Evolutionary conservation across 1,139 yeast species (phyloP).

Genomic region (Zygosaccharomyces pseudobailii): DNA sequence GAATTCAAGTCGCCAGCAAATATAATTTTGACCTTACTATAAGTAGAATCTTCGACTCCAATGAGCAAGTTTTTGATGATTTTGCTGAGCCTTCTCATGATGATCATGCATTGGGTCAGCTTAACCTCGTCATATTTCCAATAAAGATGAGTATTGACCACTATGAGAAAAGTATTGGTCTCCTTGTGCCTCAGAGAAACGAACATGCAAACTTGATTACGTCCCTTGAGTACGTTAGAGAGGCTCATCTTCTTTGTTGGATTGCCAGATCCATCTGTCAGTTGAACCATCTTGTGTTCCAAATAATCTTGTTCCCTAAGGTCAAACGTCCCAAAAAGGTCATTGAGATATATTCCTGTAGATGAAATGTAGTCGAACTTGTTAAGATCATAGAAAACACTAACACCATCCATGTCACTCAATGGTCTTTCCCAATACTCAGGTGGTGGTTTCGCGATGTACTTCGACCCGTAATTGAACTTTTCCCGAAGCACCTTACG

Average conservation of each 20-base stretch:
- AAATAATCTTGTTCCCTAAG: conserved; percentile 40
- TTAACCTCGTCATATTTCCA: conserved; percentile 57
- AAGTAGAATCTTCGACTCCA: conserved; percentile 28
- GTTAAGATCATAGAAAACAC: conserved; percentile 44
- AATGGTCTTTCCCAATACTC: conserved; percentile 44
- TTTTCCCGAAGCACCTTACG: conserved; percentile 24
- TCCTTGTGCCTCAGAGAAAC: conserved; percentile 43
- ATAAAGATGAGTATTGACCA: conserved; percentile 56
- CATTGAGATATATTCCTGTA: conserved; percentile 42
- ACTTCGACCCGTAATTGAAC: conserved; percentile 42
- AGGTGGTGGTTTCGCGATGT: conserved; percentile 46
- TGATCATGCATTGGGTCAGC: conserved; percentile 47
- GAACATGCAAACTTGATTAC: conserved; percentile 54
- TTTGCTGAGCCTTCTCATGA: conserved; percentile 35
- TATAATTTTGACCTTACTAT: conserved; percentile 29
- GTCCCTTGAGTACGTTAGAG: conserved; percentile 35
- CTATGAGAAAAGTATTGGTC: conserved; percentile 40
- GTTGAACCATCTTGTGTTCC: conserved; percentile 26
- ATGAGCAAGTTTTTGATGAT: conserved; percentile 30
- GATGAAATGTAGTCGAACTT: conserved; percentile 45
- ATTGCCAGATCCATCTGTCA: conserved; percentile 32
- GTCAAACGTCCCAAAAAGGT: conserved; percentile 36
- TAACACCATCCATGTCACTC: conserved; percentile 54
- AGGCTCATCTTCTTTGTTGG: conserved; percentile 22
- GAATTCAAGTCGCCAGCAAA: conserved; percentile 55